Evolutionary conservation across 768 basidiomycete species (phyloP).

Genomic region (Boletus fagicola): DNA sequence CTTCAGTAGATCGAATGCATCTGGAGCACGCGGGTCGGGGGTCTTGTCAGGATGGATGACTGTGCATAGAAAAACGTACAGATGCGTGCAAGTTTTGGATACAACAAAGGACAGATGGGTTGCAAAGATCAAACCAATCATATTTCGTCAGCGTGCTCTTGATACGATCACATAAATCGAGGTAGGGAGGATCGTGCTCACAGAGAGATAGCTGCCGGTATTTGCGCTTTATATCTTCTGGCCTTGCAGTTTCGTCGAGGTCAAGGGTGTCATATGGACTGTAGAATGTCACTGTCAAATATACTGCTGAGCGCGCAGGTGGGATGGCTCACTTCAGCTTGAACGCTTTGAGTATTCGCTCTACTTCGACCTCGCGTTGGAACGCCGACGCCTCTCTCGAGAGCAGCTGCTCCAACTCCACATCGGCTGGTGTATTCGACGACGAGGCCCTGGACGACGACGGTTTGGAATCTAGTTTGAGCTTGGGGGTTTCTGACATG

Average conservation of each 20-base stretch:
- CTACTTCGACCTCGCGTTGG: constrained; percentile 84
- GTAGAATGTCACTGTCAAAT: neutral
- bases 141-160: constrained; percentile 25
- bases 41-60: constrained; percentile 99
- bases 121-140: neutral
- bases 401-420: constrained; percentile 77
- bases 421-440: constrained; percentile 30
- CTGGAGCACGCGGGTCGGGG: constrained; percentile 79
- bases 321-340: constrained; percentile 78
- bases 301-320: neutral
- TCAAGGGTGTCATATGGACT: constrained; percentile 95
- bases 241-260: constrained; percentile 64
- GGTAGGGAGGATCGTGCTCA: constrained; percentile 40
- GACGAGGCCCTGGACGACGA: constrained; percentile 10
- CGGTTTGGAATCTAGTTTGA: constrained; percentile 8
- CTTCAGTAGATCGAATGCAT: constrained; percentile 92
- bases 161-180: constrained; percentile 2
- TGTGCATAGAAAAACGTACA: constrained; percentile 49
- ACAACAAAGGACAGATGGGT: neutral
- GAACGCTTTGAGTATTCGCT: constrained; percentile 91
- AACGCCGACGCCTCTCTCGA: constrained; percentile 81
- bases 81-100: constrained; percentile 6
- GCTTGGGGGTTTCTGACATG: constrained; percentile 28
- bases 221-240: constrained; percentile 86
- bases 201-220: constrained; percentile 84